Evolutionary conservation across 1,139 yeast species (phyloP), one percentile per base, ranked within the genome.

Genomic region (Diutina catenulata): DNA sequence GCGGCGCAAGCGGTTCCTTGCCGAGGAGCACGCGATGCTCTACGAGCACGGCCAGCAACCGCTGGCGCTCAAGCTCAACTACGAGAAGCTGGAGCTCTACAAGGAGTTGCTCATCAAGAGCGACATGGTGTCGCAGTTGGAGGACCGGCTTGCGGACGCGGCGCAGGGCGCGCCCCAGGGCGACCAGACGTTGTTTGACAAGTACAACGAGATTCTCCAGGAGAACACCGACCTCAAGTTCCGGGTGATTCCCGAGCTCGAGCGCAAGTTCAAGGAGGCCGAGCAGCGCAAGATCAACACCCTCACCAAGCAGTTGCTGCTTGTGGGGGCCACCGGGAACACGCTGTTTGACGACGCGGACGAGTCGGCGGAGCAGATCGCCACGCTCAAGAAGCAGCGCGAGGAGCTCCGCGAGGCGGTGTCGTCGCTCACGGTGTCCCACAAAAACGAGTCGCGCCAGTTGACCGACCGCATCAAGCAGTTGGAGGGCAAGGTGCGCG

Each of bases 21-120:
- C 84, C 31, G 91, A 81, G 50, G 87, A 80, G 44, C 81, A 76
- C 48, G 75, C 76, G 0, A 52, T 77, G 37, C 52, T 76, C 27
- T 52, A 64, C 45, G 82, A 77, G 46, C 64, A 69, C 43, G 79
- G 79, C 3, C 64, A 62, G 37, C 55, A 59, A 9, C 74, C 83
- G 22, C 70, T 76, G 38, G 60, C 76, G 1, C 59, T 76, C 25
- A 76, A 76, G 40, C 51, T 79, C 43, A 69, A 71, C 38, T 70
- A 73, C 46, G 77, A 74, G 42, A 74, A 76, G 46, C 67, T 75
- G 8, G 74, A 70, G 39, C 49, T 76, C 39, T 64, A 69, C 49
- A 54, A 64, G 40, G 68, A 66, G 46, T 50, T 23, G 39, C 53
- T 65, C 15, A 59, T 62, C 33, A 74, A 71, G 45, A 70, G 70